These are phyloP conservation scores for Nannochloropsis salina DNA, from an alignment of 108 stramenopile genomes.

Conservation along the genomic window DNA sequence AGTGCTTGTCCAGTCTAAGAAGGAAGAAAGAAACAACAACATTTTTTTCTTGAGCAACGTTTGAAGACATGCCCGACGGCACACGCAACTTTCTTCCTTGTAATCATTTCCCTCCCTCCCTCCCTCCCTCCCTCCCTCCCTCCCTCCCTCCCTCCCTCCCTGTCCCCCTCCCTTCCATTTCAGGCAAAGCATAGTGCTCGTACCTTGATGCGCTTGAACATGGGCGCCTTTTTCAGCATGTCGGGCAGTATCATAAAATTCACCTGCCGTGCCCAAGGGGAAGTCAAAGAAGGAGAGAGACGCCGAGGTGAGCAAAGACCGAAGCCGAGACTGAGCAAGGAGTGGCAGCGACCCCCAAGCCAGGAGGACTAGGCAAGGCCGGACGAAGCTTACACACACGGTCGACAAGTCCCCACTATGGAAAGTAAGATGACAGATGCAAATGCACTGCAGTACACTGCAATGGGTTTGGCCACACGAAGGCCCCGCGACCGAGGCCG, in stretches of 20 bases:
- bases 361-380: too few species aligned
- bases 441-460: too few species aligned
- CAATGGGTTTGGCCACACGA: too few species aligned
- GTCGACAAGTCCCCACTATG: too few species aligned
- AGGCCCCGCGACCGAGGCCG: too few species aligned
- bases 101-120: neutral
- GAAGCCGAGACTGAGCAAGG: neutral
- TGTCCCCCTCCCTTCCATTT: neutral
- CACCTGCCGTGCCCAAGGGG: constrained; percentile 21
- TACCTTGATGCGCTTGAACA: constrained; percentile 50
- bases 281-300: neutral
- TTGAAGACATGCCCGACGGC: too few species aligned
- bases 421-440: too few species aligned
- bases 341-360: neutral
- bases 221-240: constrained; percentile 46
- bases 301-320: neutral
- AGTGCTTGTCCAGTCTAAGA: too few species aligned
- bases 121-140: neutral
- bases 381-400: too few species aligned
- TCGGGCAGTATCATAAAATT: constrained; percentile 44
- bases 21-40: too few species aligned
- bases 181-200: too few species aligned
- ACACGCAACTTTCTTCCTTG: neutral
- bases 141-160: neutral
- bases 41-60: too few species aligned